phyloP scores from a whole-genome alignment of 139 green algal species.

The Edaphochlamys debaryana region DNA sequence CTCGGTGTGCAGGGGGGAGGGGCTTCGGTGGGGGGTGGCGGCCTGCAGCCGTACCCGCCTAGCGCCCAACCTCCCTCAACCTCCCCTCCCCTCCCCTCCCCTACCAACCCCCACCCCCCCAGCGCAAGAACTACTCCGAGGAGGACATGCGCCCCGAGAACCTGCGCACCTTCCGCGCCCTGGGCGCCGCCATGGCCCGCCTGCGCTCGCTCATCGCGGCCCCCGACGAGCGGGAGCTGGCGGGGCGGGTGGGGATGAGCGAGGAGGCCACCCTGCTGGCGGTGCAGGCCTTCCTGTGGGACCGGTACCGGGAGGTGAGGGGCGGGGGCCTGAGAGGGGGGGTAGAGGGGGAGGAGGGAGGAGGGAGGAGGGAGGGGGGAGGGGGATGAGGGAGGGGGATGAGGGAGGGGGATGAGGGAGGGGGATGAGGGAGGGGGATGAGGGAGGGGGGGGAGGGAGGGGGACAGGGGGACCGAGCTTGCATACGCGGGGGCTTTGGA shows the following conservation, averaged over 20 bases:
- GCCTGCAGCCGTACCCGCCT: background rate
- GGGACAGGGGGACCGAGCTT: background rate
- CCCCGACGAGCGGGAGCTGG: slow-evolving; percentile 34
- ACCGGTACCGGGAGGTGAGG: slow-evolving; percentile 80
- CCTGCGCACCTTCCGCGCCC: slow-evolving; percentile 77
- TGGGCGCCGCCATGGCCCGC: slow-evolving; percentile 79
- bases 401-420: no score
- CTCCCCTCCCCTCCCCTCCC: background rate
- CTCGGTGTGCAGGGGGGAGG: background rate
- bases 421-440: no score
- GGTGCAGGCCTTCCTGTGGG: slow-evolving; percentile 90
- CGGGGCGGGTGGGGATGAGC: background rate
- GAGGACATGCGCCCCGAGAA: slow-evolving; percentile 54
- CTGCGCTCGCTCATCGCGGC: slow-evolving; percentile 75
- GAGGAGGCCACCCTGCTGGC: slow-evolving; percentile 30
- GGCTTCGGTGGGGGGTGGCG: background rate
- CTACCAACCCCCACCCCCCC: background rate
- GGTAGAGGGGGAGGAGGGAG: background rate
- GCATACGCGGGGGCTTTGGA: background rate
- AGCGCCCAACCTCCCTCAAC: no score
- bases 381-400: no score
- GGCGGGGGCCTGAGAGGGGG: background rate
- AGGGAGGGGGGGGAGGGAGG: no score
- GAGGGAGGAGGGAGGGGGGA: background rate
- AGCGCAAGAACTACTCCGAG: slow-evolving; percentile 63